Evolutionary conservation across 2,329 filamentous ascomycete genomes (phyloP).

Genomic region (Dactylellina cionopaga): DNA sequence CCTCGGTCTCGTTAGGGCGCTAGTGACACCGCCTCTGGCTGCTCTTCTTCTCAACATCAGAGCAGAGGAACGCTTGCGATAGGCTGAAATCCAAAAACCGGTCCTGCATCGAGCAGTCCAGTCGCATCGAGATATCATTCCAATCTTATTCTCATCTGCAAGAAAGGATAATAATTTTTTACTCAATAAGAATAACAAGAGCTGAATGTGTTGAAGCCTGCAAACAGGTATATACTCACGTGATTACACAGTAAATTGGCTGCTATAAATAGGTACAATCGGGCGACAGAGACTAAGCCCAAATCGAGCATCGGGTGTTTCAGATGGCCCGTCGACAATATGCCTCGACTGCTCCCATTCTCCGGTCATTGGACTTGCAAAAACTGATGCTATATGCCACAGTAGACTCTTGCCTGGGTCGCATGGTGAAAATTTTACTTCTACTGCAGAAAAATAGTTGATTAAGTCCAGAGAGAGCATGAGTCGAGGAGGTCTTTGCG

Average conservation of each 20-base stretch:
- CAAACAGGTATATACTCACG: slow-evolving; percentile 15
- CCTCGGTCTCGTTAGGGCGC: background rate
- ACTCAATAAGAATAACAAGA: no score
- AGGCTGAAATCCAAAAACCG: slow-evolving; percentile 3
- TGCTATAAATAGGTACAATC: slow-evolving; percentile 39
- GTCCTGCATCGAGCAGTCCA: no score
- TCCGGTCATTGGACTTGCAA: no score
- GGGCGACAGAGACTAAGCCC: slow-evolving; percentile 38
- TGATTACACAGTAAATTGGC: background rate
- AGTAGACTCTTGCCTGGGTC: background rate
- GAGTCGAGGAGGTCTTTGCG: no score
- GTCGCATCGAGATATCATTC: no score
- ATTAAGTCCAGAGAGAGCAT: no score
- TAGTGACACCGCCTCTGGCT: background rate
- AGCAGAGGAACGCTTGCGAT: slow-evolving; percentile 1
- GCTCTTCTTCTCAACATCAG: no score
- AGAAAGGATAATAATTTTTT: no score
- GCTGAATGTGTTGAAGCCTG: no score
- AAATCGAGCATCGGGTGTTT: slow-evolving; percentile 44
- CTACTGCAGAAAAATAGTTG: no score
- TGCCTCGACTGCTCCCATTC: slow-evolving; percentile 44
- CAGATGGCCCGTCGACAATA: slow-evolving; percentile 29
- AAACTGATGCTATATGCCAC: no score
- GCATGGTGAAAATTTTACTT: background rate
- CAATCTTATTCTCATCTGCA: no score